Conservation (phyloP, 495 filamentous ascomycete species). For the Penicillium coprophilum region DNA sequence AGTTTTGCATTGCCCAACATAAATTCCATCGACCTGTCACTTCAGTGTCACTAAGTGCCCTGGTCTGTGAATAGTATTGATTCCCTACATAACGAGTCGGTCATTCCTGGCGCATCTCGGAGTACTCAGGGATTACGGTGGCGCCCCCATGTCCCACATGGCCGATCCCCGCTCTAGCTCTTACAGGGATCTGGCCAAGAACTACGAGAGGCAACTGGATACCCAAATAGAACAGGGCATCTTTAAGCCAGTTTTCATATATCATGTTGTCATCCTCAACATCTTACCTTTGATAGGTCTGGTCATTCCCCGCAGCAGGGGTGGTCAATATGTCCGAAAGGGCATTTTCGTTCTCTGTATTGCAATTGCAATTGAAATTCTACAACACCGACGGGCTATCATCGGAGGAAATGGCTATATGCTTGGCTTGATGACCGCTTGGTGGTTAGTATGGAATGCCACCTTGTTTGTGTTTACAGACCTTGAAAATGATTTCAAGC, state of each 20-base stretch:
- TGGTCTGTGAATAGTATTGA: not conserved
- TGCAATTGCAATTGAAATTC: conserved; percentile 39
- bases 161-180: conserved; percentile 23
- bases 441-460: conserved; percentile 64
- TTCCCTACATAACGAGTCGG: not conserved
- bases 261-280: conserved; percentile 34
- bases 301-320: conserved; percentile 30
- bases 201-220: conserved; percentile 24
- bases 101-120: conserved; percentile 16
- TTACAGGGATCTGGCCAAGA: conserved; percentile 23
- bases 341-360: conserved; percentile 55
- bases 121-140: conserved; percentile 8
- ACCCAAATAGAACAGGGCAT: conserved; percentile 30
- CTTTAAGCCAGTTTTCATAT: conserved; percentile 41
- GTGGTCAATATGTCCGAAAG: conserved; percentile 43
- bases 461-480: conserved; percentile 63
- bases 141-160: conserved; percentile 30
- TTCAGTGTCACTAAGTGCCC: no score
- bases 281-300: conserved; percentile 34
- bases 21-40: not conserved
- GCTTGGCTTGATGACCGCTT: conserved; percentile 63
- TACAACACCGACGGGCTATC: conserved; percentile 48
- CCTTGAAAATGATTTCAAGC: conserved; percentile 63
- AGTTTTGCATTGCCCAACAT: not conserved
- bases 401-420: conserved; percentile 64